These are phyloP conservation scores for Alternaria angustiovoidea DNA, from an alignment of 2,329 filamentous ascomycete genomes.

Conservation along the genomic window DNA sequence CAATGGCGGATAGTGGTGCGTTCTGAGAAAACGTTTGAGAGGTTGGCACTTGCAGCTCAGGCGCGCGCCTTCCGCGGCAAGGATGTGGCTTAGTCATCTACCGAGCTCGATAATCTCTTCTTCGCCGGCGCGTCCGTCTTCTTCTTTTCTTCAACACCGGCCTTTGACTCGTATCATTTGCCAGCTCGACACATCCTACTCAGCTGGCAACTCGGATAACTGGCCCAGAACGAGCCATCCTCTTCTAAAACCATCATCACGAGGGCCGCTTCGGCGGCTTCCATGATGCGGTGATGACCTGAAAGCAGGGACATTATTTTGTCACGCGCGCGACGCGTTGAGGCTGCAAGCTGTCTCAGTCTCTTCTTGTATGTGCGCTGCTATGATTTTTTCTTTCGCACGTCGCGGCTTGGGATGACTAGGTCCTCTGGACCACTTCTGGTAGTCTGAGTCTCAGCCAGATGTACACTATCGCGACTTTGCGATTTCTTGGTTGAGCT, in stretches of 20 bases:
- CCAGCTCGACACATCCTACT: conserved; percentile 65
- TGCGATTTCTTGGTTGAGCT: conserved; percentile 46
- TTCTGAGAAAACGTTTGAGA: conserved; percentile 41
- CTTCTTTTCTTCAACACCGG: conserved; percentile 57
- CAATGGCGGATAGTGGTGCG: conserved; percentile 30
- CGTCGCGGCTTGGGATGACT: conserved; percentile 39
- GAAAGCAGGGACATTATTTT: conserved; percentile 65
- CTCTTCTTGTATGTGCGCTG: conserved; percentile 30
- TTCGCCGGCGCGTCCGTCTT: conserved; percentile 20
- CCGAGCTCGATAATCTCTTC: conserved; percentile 31
- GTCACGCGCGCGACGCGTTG: conserved; percentile 37
- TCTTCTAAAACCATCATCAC: conserved; percentile 85
- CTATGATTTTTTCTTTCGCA: conserved; percentile 14
- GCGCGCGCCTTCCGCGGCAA: conserved; percentile 33
- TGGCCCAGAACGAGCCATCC: conserved; percentile 73
- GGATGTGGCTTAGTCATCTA: conserved; percentile 23
- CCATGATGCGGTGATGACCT: conserved; percentile 76
- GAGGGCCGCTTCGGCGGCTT: conserved; percentile 69
- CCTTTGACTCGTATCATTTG: conserved; percentile 79
- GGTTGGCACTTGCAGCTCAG: conserved; percentile 33
- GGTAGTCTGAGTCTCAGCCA: conserved; percentile 51
- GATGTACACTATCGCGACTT: conserved; percentile 39
- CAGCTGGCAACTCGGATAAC: conserved; percentile 74
- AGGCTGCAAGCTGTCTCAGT: conserved; percentile 19
- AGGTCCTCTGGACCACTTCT: conserved; percentile 48